Conservation (phyloP, 805 yeast genomes). For the Starmerella apis region DNA sequence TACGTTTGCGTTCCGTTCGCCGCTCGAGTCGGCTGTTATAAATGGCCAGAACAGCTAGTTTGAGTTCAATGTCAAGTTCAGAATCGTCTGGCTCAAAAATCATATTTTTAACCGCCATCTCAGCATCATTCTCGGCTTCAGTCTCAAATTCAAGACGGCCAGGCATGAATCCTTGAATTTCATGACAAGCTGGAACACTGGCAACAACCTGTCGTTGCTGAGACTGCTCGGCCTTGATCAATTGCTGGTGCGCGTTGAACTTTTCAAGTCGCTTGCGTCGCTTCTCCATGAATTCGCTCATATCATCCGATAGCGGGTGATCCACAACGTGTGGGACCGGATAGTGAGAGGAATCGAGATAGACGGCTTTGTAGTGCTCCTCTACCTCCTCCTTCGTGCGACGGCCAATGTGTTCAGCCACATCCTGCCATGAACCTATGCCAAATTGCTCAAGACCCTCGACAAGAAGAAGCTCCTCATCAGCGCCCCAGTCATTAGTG, state of each 20-base stretch:
- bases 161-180: constrained; percentile 97
- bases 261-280: constrained; percentile 64
- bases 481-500: constrained; percentile 93
- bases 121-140: constrained; percentile 96
- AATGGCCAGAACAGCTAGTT: constrained; percentile 75
- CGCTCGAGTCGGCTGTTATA: constrained; percentile 81
- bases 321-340: constrained; percentile 83
- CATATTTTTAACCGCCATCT: constrained; percentile 87
- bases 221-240: constrained; percentile 40
- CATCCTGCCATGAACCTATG: constrained; percentile 94
- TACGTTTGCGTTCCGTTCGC: constrained; percentile 85
- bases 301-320: constrained; percentile 51
- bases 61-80: constrained; percentile 77
- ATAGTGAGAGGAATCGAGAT: constrained; percentile 57
- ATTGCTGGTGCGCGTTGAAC: constrained; percentile 50
- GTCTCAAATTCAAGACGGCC: constrained; percentile 94
- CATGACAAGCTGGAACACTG: constrained; percentile 92
- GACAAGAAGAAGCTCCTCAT: constrained; percentile 78
- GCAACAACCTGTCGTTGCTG: constrained; percentile 71
- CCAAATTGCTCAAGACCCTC: constrained; percentile 91
- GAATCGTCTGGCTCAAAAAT: constrained; percentile 88
- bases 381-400: constrained; percentile 86
- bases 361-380: constrained; percentile 63
- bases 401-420: constrained; percentile 93
- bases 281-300: constrained; percentile 55